phyloP scores from a whole-genome alignment of 1,139 yeast species.

The Geotrichum europaeum region DNA sequence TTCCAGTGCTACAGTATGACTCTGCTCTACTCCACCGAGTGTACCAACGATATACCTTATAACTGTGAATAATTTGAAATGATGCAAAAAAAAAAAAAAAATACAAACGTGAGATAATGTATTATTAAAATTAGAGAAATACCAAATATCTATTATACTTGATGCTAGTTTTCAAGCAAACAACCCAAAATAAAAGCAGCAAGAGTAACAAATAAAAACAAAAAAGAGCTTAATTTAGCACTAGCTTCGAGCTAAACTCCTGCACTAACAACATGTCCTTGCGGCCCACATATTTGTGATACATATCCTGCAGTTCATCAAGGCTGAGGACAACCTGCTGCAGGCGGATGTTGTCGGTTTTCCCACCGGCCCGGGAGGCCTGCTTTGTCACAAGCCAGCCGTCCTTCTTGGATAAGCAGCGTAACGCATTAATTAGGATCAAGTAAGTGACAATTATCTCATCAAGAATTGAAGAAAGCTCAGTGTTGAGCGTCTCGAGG shows the following conservation, averaged over 20 bases:
- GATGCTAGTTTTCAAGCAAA: not conserved
- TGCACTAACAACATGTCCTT: not conserved
- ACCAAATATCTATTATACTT: not conserved
- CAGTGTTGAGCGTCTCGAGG: not conserved
- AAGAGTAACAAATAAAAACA: not conserved
- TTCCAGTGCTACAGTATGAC: not conserved
- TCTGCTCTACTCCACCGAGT: not conserved
- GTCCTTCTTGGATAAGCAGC: not conserved
- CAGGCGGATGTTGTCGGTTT: not conserved
- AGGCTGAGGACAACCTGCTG: not conserved
- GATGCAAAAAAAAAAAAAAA: not conserved
- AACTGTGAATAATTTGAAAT: not conserved
- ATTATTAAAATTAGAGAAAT: too few relatives aligned
- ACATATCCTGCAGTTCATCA: not conserved
- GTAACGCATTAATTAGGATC: not conserved
- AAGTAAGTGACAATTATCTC: not conserved
- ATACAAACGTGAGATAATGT: too few relatives aligned
- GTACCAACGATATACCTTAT: not conserved
- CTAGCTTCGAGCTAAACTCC: not conserved
- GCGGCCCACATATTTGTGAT: not conserved
- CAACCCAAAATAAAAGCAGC: not conserved
- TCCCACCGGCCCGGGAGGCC: not conserved
- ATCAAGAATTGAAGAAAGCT: not conserved
- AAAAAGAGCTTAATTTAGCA: not conserved
- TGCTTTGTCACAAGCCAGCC: not conserved